Percentiles rank a stretch among this genome's conserved stretches.
Evolutionary conservation across 768 basidiomycete genomes (phyloP).

Genomic region (Holtermannia corniformis): DNA sequence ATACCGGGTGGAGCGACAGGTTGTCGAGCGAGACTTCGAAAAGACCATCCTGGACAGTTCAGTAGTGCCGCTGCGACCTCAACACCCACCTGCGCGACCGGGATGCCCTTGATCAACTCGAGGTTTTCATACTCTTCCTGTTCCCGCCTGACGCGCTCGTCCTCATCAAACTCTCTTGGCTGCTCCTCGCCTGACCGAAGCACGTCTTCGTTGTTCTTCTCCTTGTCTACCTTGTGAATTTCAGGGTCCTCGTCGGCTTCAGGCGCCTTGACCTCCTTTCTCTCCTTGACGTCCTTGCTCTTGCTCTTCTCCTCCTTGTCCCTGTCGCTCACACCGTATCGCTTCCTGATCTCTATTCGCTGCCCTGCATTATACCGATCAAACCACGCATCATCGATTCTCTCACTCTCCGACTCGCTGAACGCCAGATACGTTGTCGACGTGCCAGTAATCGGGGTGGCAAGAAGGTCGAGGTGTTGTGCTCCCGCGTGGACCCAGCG

Average conservation of each 20-base stretch:
- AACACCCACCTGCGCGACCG: conserved; percentile 36
- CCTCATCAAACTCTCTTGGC: not conserved
- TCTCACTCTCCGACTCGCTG: conserved; percentile 19
- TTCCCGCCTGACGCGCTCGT: conserved; percentile 12
- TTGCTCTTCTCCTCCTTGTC: conserved; percentile 19
- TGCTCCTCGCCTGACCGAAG: conserved; percentile 19
- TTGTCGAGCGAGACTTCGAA: conserved; percentile 38
- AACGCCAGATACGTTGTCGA: conserved; percentile 37
- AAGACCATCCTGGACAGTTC: conserved; percentile 31
- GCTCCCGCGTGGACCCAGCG: conserved; percentile 40
- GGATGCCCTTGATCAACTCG: conserved; percentile 32
- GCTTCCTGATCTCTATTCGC: conserved; percentile 4
- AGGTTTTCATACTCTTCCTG: conserved; percentile 32
- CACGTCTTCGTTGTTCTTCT: conserved; percentile 1
- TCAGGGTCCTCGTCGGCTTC: not conserved
- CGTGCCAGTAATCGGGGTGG: conserved; percentile 32
- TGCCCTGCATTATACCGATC: conserved; percentile 16
- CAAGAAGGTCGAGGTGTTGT: conserved; percentile 34
- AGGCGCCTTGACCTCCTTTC: conserved; percentile 18
- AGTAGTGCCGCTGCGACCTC: not conserved
- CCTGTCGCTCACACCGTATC: conserved; percentile 27
- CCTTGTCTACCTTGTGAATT: conserved; percentile 1
- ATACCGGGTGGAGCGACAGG: conserved; percentile 42
- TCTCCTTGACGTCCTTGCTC: conserved; percentile 4
- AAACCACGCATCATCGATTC: conserved; percentile 31